A percentile compares a stretch with the other conserved stretches of the same genome.
These are phyloP conservation scores for Solanum virginianum DNA, from an alignment of 257 asterid species.

Conservation along the genomic window DNA sequence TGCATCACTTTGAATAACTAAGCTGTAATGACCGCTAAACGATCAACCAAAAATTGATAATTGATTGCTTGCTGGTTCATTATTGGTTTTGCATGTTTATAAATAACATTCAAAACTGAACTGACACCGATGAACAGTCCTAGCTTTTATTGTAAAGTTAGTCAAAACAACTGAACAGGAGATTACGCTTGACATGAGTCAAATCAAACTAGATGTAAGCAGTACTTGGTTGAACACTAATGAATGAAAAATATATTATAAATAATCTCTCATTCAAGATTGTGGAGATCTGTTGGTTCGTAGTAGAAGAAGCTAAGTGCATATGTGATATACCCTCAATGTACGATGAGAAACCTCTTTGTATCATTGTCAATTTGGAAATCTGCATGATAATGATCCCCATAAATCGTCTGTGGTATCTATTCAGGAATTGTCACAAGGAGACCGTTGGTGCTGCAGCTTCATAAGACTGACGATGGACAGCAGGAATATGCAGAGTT, in stretches of 20 bases:
- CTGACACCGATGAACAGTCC: not conserved
- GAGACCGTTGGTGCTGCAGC: conserved; percentile 87
- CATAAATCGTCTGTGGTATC: not conserved
- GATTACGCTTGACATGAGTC: not conserved
- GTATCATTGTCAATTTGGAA: not conserved
- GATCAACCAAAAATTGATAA: not conserved
- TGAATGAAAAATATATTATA: not conserved
- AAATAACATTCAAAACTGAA: not conserved
- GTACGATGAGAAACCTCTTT: not conserved
- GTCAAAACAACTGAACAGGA: not conserved
- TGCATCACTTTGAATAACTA: not conserved
- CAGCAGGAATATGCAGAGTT: conserved; percentile 87
- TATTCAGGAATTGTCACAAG: conserved; percentile 86
- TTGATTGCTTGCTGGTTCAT: not conserved
- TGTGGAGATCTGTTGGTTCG: not conserved
- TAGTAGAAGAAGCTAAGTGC: not conserved
- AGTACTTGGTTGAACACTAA: not conserved
- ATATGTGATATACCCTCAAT: not conserved
- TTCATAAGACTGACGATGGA: conserved; percentile 69
- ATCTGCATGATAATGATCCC: not conserved
- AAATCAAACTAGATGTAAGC: not conserved
- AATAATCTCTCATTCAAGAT: not conserved
- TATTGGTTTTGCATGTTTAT: not conserved
- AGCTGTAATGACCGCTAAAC: not conserved
- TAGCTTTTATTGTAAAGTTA: not conserved